Base-by-base conservation (phyloP, 2,329 filamentous ascomycete species). In the Monilinia vaccinii-corymbosi region DNA sequence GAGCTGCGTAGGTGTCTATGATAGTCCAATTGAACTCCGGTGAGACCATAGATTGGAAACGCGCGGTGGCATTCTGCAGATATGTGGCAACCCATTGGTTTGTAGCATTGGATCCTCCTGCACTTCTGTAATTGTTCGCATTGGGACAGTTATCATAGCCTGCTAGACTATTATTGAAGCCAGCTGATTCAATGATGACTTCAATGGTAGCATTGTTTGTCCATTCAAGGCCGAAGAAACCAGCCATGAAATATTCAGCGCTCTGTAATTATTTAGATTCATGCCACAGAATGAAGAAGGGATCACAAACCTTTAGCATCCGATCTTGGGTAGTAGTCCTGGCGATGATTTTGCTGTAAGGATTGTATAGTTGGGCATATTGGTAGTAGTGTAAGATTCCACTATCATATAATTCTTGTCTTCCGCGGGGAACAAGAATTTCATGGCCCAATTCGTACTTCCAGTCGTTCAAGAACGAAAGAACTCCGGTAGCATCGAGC, bases 171-270 rank as follows among this genome's bases (percentile, higher is more conserved):
- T 89, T 90, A 73, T 91, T 91, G 71, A 82, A 87, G 2, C 76
- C 76, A 1, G 70, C 68, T 18, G 77, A 74, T 68, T 91, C 88
- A 45, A 90, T 88, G 13, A 87, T 84, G 16, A 88, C 77, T 67
- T 89, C 83, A n/a, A 90, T 79, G 0, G 84, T 89, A 8, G 80
- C 87, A 68, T 90, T 88, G 34, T 84, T 79, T 1, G 83, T 79
- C 87, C 87, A 91, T 50, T 86, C 81, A 0, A 90, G 78, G 0
- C 88, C 88, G 69, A 91, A 91, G 75, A 91, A 91, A 0, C 88
- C 88, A 7, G 87, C 85, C 69, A 91, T 75, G 73, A 90, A 91
- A 72, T 91, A 87, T 72, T 91, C 87, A 3, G 87, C 87, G 47
- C 66, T 44, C 69, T 71, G 34, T 5, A 34, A 50, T 66, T 34